phyloP scores from a whole-genome alignment of 2,329 filamentous ascomycete species.

The Pseudocercospora fuligena region DNA sequence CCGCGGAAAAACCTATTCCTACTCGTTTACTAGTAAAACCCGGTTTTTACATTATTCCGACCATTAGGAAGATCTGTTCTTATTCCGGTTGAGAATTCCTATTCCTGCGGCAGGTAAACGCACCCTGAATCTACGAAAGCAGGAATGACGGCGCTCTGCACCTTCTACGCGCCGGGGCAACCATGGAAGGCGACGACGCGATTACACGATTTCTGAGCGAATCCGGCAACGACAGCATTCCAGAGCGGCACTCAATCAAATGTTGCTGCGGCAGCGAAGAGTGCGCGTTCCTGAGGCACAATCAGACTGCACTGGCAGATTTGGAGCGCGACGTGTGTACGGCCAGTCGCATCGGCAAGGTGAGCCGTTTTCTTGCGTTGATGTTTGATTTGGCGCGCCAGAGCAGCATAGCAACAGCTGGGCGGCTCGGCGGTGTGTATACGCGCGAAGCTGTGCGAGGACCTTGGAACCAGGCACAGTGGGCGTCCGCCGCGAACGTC shows the following conservation, averaged over 20 bases:
- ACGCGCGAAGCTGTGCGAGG: slow-evolving; percentile 18
- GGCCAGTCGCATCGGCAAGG: slow-evolving; percentile 88
- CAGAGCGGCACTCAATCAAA: slow-evolving; percentile 17
- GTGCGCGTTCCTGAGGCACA: slow-evolving; percentile 81
- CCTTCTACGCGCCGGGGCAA: neutral
- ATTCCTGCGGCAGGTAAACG: too few relatives aligned
- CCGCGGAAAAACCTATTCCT: too few relatives aligned
- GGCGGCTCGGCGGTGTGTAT: slow-evolving; percentile 7
- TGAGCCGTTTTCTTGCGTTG: slow-evolving; percentile 63
- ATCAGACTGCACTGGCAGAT: slow-evolving; percentile 74
- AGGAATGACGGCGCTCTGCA: slow-evolving; percentile 4
- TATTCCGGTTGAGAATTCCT: too few relatives aligned
- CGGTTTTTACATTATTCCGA: too few relatives aligned
- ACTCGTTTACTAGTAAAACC: too few relatives aligned
- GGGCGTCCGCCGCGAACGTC: slow-evolving; percentile 14
- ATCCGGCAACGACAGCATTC: slow-evolving; percentile 24
- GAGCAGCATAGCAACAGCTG: slow-evolving; percentile 9
- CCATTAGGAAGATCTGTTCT: too few relatives aligned
- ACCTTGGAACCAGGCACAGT: slow-evolving; percentile 7
- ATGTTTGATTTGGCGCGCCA: slow-evolving; percentile 14
- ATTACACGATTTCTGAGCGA: slow-evolving; percentile 2
- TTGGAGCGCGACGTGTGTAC: slow-evolving; percentile 87
- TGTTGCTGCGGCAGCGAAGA: slow-evolving; percentile 87
- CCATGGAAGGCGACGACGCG: slow-evolving; percentile 9
- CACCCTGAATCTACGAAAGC: slow-evolving; percentile 1